Base-by-base conservation (phyloP, 495 filamentous ascomycete genomes). In the Wilcoxina mikolae region DNA sequence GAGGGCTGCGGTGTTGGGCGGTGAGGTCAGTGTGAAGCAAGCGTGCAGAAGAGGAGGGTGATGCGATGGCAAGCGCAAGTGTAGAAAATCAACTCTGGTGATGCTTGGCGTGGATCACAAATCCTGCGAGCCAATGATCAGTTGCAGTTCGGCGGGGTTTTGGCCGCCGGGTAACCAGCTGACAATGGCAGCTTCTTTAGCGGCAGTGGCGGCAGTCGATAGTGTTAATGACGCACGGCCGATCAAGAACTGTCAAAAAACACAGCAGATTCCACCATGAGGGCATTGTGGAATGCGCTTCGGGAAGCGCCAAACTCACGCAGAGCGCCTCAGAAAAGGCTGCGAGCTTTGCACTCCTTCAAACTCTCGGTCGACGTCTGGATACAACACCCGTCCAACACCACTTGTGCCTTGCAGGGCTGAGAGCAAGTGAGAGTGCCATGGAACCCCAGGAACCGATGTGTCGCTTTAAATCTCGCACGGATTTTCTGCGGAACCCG, bases 261-360 rank as follows among this genome's bases (percentile, higher is more conserved):
- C 5, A 15, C 5, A 35, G 54, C 43, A 15, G 31, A 7, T 35
- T 5, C 22, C 27, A 33, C 47, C 23, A 62, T 62, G 60, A 62
- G 60, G 60, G 60, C 27, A 58, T 95, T 72, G 73, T 96, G 50
- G 90, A 95, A 78, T 95, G 90, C 89, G 91, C 91, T 95, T 96
- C 68, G 90, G 90, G 59, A 94, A 93, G 77, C 89, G 91, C 69
- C 93, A 95, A 79, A 96, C 90, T 68, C 90, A 89, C 7, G 85
- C 86, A 11, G 89, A 96, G 76, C 84, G 90, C 62, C 76, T 96
- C 67, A 84, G 91, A 70, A 96, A 95, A 69, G 62, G n/a, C n/a
- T n/a, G n/a, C n/a, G n/a, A n/a, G n/a, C n/a, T n/a, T n/a, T n/a
- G n/a, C n/a, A n/a, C n/a, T n/a, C n/a, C n/a, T n/a, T n/a, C n/a